Evolutionary conservation across 1,284 basidiomycete genomes (phyloP), one percentile per base, ranked within the genome.

Genomic region (Vanrija sp.): DNA sequence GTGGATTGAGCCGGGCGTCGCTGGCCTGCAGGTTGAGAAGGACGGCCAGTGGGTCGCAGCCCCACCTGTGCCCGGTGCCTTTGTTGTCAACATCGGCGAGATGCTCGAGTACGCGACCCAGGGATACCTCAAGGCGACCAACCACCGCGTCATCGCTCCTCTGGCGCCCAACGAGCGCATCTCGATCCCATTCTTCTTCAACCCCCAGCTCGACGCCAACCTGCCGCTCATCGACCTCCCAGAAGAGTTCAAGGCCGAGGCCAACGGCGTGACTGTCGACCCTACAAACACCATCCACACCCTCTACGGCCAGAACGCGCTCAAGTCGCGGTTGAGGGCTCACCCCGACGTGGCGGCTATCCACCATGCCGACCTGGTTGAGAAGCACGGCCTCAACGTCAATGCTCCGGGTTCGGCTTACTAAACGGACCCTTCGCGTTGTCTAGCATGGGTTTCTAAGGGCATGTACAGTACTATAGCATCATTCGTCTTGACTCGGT

Each of bases 11-110:
- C 58, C 55, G 0, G 58, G 54, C 0, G 43, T 38, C 0, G 51
- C 43, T 1, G 59, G 59, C 3, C 49, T 61, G 46, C 50, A 51
- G 28, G 47, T 46, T 0, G 38, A 39, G 5, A 43, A 46, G 14
- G 50, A 45, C 19, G 86, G 86, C 0, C 76, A 84, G 52, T 88
- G 87, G 88, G 86, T 89, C 50, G 84, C 87, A 50, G 87, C 83
- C 0, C 51, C 45, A 5, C 42, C 38, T 8, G 81, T 86, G 42
- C 83, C 83, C 0, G 83, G 83, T 3, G 87, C 87, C 1, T 86
- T 89, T 61, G 85, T 91, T 8, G 79, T 85, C 38, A 84, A 83
- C 63, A 83, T 89, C 48, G 87, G 86, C 2, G 88, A 87, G 52
- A 73, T 73, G 64, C 60, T 68, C 46, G 66, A 71, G 47, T 38